Evolutionary conservation across 805 yeast species (phyloP).

Genomic region (Candida glaebosa): DNA sequence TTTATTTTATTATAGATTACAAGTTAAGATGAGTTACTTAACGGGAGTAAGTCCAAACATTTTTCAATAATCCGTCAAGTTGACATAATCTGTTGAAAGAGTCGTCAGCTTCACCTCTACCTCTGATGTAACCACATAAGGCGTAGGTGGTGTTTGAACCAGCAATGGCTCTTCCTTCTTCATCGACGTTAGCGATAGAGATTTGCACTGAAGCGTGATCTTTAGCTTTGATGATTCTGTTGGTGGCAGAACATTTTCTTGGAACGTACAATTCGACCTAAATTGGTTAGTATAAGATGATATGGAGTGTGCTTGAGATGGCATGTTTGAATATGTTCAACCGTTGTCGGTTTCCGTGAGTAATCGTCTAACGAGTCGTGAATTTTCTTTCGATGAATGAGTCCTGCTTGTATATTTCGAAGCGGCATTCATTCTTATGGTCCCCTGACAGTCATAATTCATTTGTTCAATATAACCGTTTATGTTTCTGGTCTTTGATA

Average conservation of each 20-base stretch:
- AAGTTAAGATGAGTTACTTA: constrained; percentile 33
- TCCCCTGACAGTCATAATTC: no score
- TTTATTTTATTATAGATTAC: constrained; percentile 1
- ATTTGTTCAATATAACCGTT: no score
- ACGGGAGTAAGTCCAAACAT: constrained; percentile 94
- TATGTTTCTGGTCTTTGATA: no score
- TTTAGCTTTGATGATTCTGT: constrained; percentile 99
- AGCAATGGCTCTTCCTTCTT: constrained; percentile 90
- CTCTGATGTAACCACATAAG: constrained; percentile 94
- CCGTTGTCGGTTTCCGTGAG: no score
- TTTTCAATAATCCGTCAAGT: constrained; percentile 96
- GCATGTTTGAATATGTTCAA: no score
- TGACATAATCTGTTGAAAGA: constrained; percentile 99
- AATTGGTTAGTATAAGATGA: constrained; percentile 28
- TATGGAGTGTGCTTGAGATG: no score
- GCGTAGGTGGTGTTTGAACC: constrained; percentile 93
- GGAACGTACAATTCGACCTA: constrained; percentile 99
- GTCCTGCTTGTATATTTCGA: no score
- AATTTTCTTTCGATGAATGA: no score
- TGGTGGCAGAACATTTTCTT: constrained; percentile 99
- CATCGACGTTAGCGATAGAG: constrained; percentile 98
- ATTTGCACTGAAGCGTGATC: constrained; percentile 99
- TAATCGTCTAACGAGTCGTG: no score
- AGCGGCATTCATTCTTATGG: no score
- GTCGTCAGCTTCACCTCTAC: constrained; percentile 99